Base-by-base conservation (phyloP, 2,329 filamentous ascomycete species). In the Aaosphaeria arxii region DNA sequence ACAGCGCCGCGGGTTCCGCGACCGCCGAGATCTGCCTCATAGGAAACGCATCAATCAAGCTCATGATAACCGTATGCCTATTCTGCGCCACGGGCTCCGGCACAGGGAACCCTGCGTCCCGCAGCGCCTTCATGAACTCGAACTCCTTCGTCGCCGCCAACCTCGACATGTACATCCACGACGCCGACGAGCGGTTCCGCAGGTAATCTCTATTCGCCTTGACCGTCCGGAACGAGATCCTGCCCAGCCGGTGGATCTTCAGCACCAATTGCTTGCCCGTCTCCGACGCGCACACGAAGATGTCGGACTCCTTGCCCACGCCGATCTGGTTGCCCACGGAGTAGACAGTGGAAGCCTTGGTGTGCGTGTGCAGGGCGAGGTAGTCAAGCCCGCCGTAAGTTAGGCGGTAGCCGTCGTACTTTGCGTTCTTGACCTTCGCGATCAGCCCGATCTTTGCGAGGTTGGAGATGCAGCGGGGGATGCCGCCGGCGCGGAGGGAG, bases 311-410 rank as follows among this genome's bases (percentile, higher is more conserved):
- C 71, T 99, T 99, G 46, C 94, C 94, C 3, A 97, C 91, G 42
- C 95, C 94, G 56, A 99, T 89, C 64, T 95, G 88, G 70, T 88
- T 94, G 45, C 94, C 94, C 4, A 97, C 89, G 58, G 89, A 95
- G 80, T 95, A 97, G 38, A 97, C 82, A 47, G 81, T 82, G 59
- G 87, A 86, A 55, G 84, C 80, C 61, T 88, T 87, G 49, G 91
- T 86, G 69, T 97, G 87, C 0, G 90, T 85, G 73, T 97, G 91
- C 46, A 99, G 80, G 11, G 94, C 90, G n/a, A 99, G 85, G 72
- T 99, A 99, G 75, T 99, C 94, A 42, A 97, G 84, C 2, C 94
- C 94, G 61, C 94, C 94, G 69, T 99, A 99, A 5, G 92, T 96
- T 46, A 99, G 81, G 45, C 95, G 86, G 74, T 99, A 99, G 52